Evolutionary conservation across 2,329 filamentous ascomycete species (phyloP), one percentile per base, ranked within the genome.

Genomic region (Lasiodiplodia sp.): DNA sequence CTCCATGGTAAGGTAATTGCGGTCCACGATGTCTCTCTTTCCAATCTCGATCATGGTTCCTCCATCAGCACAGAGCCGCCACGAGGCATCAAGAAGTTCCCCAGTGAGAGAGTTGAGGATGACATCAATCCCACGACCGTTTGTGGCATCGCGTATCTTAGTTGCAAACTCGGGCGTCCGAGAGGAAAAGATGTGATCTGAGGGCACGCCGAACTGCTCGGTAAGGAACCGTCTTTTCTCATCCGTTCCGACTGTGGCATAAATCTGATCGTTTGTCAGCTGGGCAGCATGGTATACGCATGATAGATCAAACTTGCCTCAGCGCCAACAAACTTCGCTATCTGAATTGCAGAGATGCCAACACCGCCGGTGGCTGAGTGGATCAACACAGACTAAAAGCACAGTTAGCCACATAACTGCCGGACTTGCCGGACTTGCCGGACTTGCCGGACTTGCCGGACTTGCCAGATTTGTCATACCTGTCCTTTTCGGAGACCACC

Each of bases 31-130:
- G 10, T 72, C 66, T 10, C 53, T 69, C 40, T 71, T 72, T 8
- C 78, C 78, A 60, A 81, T 75, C 28, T 79, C 76, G 16, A 81
- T 69, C 37, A 80, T 75, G 25, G 70, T 72, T 1, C 79, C 78
- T 66, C 73, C 77, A 18, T 70, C 38, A 1, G 75, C 72, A 25
- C 75, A 63, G 57, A 71, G 73, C 25, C 71, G 64, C 72, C 75
- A 74, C 2, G 74, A 72, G 7, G 56, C 70, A 10, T 67, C 44
- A 2, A 76, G 66, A 6, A 69, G 31, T 1, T 76, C 72, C 7
- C 74, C 74, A 23, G 69, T 55, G 6, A 76, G 66, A 8, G 71
- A 72, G 44, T 76, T 76, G 5, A 77, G 40, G 11, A 79, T 73
- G 1, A 78, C 52, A 69, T 79, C 78, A 31, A 79, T 73, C 4